These are phyloP conservation scores for Candida coquimbonensis DNA, from an alignment of 805 yeast species.

Conservation along the genomic window DNA sequence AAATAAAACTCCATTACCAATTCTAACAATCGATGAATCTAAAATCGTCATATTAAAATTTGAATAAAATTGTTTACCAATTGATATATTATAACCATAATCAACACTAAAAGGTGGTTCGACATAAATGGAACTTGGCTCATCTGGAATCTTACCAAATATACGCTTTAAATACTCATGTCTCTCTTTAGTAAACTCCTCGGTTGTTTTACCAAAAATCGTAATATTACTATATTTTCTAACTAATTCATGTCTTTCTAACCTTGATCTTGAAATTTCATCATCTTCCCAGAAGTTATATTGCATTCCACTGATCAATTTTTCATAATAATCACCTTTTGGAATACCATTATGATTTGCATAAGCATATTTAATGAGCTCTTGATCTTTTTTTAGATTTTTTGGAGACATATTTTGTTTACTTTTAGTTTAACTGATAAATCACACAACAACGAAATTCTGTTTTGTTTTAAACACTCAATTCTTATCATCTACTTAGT, in stretches of 20 bases:
- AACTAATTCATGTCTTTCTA: slow-evolving; percentile 21
- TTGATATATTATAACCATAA: slow-evolving; percentile 52
- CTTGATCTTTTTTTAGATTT: neutral
- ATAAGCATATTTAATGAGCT: slow-evolving; percentile 16
- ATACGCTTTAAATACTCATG: slow-evolving; percentile 29
- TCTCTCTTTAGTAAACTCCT: slow-evolving; percentile 30
- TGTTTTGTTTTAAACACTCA: no score
- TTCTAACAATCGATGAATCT: slow-evolving; percentile 51
- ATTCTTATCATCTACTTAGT: no score
- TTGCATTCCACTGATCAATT: slow-evolving; percentile 1
- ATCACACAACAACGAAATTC: no score
- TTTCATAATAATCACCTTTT: slow-evolving; percentile 8
- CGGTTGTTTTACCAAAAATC: slow-evolving; percentile 14
- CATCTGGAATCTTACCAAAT: slow-evolving; percentile 40
- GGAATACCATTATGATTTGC: slow-evolving; percentile 15
- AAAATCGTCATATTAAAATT: slow-evolving; percentile 48
- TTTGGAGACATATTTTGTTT: neutral
- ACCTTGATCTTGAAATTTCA: slow-evolving; percentile 21
- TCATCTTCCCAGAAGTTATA: slow-evolving; percentile 1
- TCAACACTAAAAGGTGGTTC: slow-evolving; percentile 52
- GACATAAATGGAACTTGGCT: slow-evolving; percentile 20
- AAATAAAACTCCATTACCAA: slow-evolving; percentile 51
- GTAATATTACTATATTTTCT: slow-evolving; percentile 21
- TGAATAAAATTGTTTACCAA: slow-evolving; percentile 53
- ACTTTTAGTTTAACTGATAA: no score